Conservation (phyloP, 2,329 filamentous ascomycete species). For the Gaeumannomyces sp. region DNA sequence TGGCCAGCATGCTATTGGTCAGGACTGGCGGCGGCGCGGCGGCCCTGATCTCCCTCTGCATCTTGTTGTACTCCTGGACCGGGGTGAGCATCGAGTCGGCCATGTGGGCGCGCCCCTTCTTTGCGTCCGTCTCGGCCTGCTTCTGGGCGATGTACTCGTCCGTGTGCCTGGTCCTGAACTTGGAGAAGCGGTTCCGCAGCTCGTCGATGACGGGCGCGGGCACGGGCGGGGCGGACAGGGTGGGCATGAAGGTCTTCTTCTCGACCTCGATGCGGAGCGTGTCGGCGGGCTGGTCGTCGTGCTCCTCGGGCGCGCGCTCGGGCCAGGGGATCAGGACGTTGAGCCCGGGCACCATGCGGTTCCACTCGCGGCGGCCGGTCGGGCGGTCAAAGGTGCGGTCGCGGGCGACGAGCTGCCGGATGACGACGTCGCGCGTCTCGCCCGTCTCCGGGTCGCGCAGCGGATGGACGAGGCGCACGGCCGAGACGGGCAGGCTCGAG, state of each 20-base stretch:
- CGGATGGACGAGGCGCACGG: slow-evolving; percentile 77
- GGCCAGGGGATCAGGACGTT: slow-evolving; percentile 76
- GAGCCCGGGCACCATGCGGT: slow-evolving; percentile 61
- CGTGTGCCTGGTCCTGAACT: slow-evolving; percentile 76
- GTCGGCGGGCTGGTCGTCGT: slow-evolving; percentile 56
- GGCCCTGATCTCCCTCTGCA: slow-evolving; percentile 44
- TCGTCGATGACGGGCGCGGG: slow-evolving; percentile 75
- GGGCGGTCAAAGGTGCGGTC: slow-evolving; percentile 44
- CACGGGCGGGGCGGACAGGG: slow-evolving; percentile 70
- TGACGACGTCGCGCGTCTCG: slow-evolving; percentile 64
- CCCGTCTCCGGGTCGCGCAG: slow-evolving; percentile 61
- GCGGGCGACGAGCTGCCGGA: slow-evolving; percentile 60
- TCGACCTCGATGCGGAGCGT: slow-evolving; percentile 74
- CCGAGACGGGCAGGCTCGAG: slow-evolving; percentile 57
- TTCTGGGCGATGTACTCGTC: slow-evolving; percentile 57
- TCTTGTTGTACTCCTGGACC: slow-evolving; percentile 52
- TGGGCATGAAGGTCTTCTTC: slow-evolving; percentile 69
- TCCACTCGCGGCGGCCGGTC: slow-evolving; percentile 41
- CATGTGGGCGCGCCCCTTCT: slow-evolving; percentile 29
- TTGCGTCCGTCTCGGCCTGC: slow-evolving; percentile 29
- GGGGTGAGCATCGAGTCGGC: slow-evolving; percentile 44
- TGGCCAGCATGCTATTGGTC: slow-evolving; percentile 52
- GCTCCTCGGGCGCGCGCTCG: slow-evolving; percentile 35
- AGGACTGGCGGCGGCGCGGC: slow-evolving; percentile 50
- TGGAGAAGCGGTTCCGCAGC: slow-evolving; percentile 74